A percentile compares a stretch with the other conserved stretches of the same genome.
phyloP scores from a whole-genome alignment of 495 filamentous ascomycete genomes.

The Polyplosphaeria fusca region DNA sequence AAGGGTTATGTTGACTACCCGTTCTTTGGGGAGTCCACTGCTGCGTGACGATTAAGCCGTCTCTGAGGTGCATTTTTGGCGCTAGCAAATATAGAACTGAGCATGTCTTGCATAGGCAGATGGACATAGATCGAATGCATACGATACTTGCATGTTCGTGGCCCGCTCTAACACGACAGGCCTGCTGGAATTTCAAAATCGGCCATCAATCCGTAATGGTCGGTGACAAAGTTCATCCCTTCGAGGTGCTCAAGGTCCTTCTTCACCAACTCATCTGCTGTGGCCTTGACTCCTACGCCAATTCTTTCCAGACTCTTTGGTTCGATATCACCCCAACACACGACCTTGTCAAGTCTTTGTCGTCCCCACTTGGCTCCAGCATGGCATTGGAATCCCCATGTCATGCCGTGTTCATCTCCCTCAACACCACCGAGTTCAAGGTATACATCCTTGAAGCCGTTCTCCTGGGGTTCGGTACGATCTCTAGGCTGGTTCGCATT shows the following conservation, averaged over 20 bases:
- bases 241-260: constrained; percentile 31
- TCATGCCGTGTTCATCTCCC: constrained; percentile 49
- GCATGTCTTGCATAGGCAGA: background rate
- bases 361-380: constrained; percentile 44
- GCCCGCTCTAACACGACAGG: background rate
- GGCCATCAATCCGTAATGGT: constrained; percentile 50
- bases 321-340: constrained; percentile 42
- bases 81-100: constrained; percentile 1
- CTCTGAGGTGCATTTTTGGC: constrained; percentile 3
- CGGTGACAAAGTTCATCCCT: constrained; percentile 48
- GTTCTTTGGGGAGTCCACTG: constrained; percentile 12
- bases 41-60: constrained; percentile 2
- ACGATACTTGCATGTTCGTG: background rate
- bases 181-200: constrained; percentile 21
- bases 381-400: constrained; percentile 55
- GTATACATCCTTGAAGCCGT: constrained; percentile 53
- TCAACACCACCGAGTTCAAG: constrained; percentile 52
- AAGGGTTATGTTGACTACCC: constrained; percentile 34
- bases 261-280: constrained; percentile 24
- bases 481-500: constrained; percentile 57
- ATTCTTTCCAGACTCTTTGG: constrained; percentile 44
- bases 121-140: background rate
- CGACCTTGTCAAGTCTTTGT: constrained; percentile 55
- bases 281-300: constrained; percentile 42
- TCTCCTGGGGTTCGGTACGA: constrained; percentile 45